Base-by-base conservation (phyloP, 805 yeast species). In the Priceomyces melissophilus region DNA sequence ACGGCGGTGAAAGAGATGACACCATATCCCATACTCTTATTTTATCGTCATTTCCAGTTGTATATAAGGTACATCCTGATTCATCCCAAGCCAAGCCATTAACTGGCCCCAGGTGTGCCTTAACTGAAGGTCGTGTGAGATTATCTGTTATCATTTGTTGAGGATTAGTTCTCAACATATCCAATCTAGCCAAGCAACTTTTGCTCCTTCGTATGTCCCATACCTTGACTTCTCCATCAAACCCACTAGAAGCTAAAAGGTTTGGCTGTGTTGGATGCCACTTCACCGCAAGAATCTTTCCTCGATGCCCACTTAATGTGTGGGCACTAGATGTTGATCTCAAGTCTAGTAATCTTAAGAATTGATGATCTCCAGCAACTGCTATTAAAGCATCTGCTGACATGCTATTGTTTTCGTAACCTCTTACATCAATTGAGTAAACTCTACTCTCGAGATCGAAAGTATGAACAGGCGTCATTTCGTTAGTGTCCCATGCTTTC, bases 121-220 rank as follows among this genome's bases (percentile, higher is more conserved):
- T 79, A 2, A 74, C 66, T 9, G 69, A 51, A 2, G 59, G 51
- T 15, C 54, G 52, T 4, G 60, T 57, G 14, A 67, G 49, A 43
- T 67, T 67, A 27, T 56, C 55, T 9, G 39, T 39, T 4, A 37
- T 35, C n/a, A 23, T 34, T 3, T 42, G 26, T 31, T 35, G 37
- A 25, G 33, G 39, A 35, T 63, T 67, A 1, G 80, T 73, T 12
- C 73, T 62, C 31, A 71, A 60, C 67, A 79, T 67, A 54, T 87
- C 90, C 43, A 87, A 60, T 11, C 80, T 71, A 33, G 81, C 72
- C 16, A 87, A 59, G 52, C 87, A 82, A 28, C 84, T 75, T 12
- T 71, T 69, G 16, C 87, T 77, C 36, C 84, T 65, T 35, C 98
- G 64, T 9, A 88, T 75, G 57, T 90, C 98, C 97, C 97, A 90